Evolutionary conservation across 2,329 filamentous ascomycete genomes (phyloP).

Genomic region (Mycosphaerella sp.): DNA sequence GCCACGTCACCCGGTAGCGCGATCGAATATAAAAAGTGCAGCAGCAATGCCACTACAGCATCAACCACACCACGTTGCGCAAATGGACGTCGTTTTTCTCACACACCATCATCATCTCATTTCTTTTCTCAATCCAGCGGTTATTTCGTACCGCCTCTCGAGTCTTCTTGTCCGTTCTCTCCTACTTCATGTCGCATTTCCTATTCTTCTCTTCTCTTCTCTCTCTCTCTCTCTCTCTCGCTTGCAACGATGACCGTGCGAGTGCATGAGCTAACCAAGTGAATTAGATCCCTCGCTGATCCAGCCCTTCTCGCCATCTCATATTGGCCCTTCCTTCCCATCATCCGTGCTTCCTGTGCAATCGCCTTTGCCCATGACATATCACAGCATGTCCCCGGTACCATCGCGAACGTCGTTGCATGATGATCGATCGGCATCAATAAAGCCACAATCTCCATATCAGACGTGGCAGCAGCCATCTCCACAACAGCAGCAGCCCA

Average conservation of each 20-base stretch:
- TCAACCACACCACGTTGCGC: neutral
- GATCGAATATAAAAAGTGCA: slow-evolving; percentile 7
- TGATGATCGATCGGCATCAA: slow-evolving; percentile 37
- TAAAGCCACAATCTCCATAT: slow-evolving; percentile 52
- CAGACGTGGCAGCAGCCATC: slow-evolving; percentile 50
- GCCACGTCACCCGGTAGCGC: slow-evolving; percentile 19
- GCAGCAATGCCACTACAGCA: slow-evolving; percentile 19
- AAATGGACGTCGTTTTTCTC: slow-evolving; percentile 14
- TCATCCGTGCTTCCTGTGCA: slow-evolving; percentile 36
- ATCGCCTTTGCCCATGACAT: slow-evolving; percentile 39
- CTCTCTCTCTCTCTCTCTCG: neutral
- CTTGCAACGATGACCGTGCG: neutral
- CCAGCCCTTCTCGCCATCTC: slow-evolving; percentile 43
- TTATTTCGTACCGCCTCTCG: slow-evolving; percentile 33
- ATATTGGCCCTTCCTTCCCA: slow-evolving; percentile 38
- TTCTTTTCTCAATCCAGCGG: slow-evolving; percentile 35
- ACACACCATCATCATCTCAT: slow-evolving; percentile 23
- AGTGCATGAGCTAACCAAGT: slow-evolving; percentile 5
- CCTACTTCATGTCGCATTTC: slow-evolving; percentile 8
- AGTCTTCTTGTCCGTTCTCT: slow-evolving; percentile 39
- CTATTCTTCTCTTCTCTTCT: slow-evolving; percentile 18
- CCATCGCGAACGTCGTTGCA: slow-evolving; percentile 49
- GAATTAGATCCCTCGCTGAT: slow-evolving; percentile 53
- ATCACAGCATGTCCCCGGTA: slow-evolving; percentile 54
- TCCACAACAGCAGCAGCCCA: slow-evolving; percentile 26